Base-by-base conservation (phyloP, 768 basidiomycete genomes). In the Dacryopinax primogenitus region DNA sequence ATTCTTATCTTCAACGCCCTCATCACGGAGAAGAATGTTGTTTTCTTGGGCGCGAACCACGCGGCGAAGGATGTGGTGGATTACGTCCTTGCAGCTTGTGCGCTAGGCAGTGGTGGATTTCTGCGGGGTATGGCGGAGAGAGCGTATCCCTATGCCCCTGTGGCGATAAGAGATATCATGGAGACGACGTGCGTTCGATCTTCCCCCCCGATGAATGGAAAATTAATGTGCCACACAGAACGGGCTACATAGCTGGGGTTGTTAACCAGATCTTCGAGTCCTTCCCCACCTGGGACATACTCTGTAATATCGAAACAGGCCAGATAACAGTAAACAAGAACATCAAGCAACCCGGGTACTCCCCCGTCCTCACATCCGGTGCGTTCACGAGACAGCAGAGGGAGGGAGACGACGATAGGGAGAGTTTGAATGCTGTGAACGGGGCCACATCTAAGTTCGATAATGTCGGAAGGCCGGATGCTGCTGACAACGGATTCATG, bases 241-340 rank as follows among this genome's bases (percentile, higher is more conserved):
- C 89, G 2, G 95, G 91, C 13, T 99, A 87, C 72, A 93, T 99
- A 63, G 96, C 94, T 11, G 96, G 96, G 0, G 95, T 98, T 1
- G 94, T 91, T 0, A 99, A 99, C 71, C 96, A 94, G 1, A 92
- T 97, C 51, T 97, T 97, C 75, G 92, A 95, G 71, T 79, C 87
- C 0, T 83, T 87, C 0, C 84, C 86, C 0, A 81, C 83, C 13
- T 99, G 96, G 96, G 96, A 99, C 74, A 78, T 99, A 7, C 78
- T 97, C 39, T 89, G 95, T 74, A 92, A 98, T 72, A 85, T 97
- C 67, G 87, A 90, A 61, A 84, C 85, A 0, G 91, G 91, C 11
- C 85, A 84, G 36, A 90, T 99, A 66, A 86, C 86, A 1, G 86
- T 98, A 15, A 86, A 90, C 37, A 94, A 86, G 73, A 90, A 97